A percentile compares a stretch with the other conserved stretches of the same genome.
phyloP scores from a whole-genome alignment of 805 yeast species.

The Saturnispora besseyi region DNA sequence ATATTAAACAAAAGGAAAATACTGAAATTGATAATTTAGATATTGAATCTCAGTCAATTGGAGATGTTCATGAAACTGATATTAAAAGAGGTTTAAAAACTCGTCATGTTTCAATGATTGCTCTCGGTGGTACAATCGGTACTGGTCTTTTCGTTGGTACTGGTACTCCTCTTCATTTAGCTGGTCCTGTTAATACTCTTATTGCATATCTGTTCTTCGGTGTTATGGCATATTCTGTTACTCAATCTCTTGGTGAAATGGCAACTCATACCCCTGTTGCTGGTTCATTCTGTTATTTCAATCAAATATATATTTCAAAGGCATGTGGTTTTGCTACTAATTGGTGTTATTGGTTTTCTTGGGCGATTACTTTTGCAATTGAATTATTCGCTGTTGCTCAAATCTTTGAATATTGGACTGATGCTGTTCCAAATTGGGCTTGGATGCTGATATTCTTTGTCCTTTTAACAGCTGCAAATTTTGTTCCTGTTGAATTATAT shows the following conservation, averaged over 20 bases:
- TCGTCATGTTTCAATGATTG: slow-evolving; percentile 67
- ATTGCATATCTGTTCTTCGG: slow-evolving; percentile 62
- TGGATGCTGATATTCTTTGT: slow-evolving; percentile 66
- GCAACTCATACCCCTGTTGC: slow-evolving; percentile 67
- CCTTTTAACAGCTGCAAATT: slow-evolving; percentile 41
- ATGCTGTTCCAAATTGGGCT: slow-evolving; percentile 58
- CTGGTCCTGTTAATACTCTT: slow-evolving; percentile 64
- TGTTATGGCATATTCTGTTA: slow-evolving; percentile 52
- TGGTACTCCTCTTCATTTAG: slow-evolving; percentile 40
- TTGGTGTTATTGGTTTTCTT: slow-evolving; percentile 68
- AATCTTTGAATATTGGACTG: slow-evolving; percentile 56
- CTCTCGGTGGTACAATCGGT: slow-evolving; percentile 74
- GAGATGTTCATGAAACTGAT: slow-evolving; percentile 13
- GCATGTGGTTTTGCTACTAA: slow-evolving; percentile 67
- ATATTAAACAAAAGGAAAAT: not conserved
- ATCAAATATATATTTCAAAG: slow-evolving; percentile 60
- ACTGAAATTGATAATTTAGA: not conserved
- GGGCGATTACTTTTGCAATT: slow-evolving; percentile 70
- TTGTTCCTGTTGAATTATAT: slow-evolving; percentile 59
- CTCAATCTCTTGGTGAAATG: slow-evolving; percentile 74
- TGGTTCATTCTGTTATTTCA: slow-evolving; percentile 61
- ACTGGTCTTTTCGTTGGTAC: slow-evolving; percentile 69
- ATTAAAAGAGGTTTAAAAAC: slow-evolving; percentile 49
- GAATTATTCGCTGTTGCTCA: slow-evolving; percentile 68
- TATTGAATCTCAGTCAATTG: slow-evolving; percentile 4